Conservation (phyloP, 306 rosid species). For the Casuarina glauca region DNA sequence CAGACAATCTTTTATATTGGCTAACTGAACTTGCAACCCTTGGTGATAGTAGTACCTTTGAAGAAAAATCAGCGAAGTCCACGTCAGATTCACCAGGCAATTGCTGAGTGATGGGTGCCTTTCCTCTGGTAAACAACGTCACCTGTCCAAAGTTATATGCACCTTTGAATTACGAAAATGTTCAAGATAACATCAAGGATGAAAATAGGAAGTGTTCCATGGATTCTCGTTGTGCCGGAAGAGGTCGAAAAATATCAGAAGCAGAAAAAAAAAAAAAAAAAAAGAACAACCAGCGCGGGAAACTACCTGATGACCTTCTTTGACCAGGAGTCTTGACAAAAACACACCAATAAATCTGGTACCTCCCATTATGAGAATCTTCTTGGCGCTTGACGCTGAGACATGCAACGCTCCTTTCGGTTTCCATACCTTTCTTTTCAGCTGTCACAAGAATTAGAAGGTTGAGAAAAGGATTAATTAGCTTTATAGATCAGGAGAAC, state of each 20-base stretch:
- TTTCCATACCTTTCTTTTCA: constrained; percentile 56
- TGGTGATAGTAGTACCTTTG: constrained; percentile 60
- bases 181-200: not conserved
- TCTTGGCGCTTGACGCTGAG: constrained; percentile 74
- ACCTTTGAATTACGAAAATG: constrained; percentile 3
- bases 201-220: not conserved
- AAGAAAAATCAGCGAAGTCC: constrained; percentile 73
- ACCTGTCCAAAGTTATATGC: constrained; percentile 54
- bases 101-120: constrained; percentile 78
- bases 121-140: constrained; percentile 94
- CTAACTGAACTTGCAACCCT: constrained; percentile 3
- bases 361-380: constrained; percentile 95
- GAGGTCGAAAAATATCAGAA: not conserved
- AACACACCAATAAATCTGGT: constrained; percentile 90
- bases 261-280: not conserved
- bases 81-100: constrained; percentile 83
- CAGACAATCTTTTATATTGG: not conserved
- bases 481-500: not conserved
- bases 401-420: constrained; percentile 64
- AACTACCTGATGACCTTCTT: constrained; percentile 88
- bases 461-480: not conserved
- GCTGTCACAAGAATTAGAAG: constrained; percentile 39
- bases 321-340: constrained; percentile 90
- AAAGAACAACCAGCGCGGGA: not conserved
- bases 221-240: not conserved